These are phyloP conservation scores for Sicyos baderoa DNA, from an alignment of 306 rosid species.

Conservation along the genomic window DNA sequence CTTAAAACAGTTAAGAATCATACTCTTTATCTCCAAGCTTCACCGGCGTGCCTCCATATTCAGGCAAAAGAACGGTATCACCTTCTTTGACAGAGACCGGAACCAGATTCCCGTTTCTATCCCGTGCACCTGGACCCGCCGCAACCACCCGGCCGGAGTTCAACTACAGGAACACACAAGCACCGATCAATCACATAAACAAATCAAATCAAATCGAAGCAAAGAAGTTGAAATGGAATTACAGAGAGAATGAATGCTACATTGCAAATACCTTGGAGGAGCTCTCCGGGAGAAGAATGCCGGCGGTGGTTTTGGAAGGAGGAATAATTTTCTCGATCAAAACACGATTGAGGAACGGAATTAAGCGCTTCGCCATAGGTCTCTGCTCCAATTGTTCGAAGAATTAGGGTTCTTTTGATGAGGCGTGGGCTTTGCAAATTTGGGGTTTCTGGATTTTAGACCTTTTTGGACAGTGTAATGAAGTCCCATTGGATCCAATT, in stretches of 20 bases:
- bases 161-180: conserved; percentile 35
- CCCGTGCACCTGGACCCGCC: conserved; percentile 75
- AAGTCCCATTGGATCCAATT: too few relatives aligned
- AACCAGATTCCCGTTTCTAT: conserved; percentile 52
- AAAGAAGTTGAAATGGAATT: neutral
- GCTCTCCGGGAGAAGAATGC: conserved; percentile 77
- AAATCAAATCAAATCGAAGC: neutral
- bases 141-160: conserved; percentile 85
- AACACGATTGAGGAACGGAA: conserved; percentile 69
- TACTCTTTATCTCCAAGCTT: conserved; percentile 92
- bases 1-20: neutral
- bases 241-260: neutral
- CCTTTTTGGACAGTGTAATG: too few relatives aligned
- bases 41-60: conserved; percentile 73
- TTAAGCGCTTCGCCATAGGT: conserved; percentile 74
- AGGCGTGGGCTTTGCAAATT: too few relatives aligned
- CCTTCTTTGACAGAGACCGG: conserved; percentile 73
- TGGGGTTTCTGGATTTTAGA: too few relatives aligned
- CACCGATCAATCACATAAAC: neutral
- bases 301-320: conserved; percentile 69
- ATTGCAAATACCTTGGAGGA: conserved; percentile 49
- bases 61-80: conserved; percentile 80
- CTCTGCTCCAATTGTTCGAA: neutral
- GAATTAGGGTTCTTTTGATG: conserved; percentile 19
- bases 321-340: conserved; percentile 73